A percentile compares a stretch with the other conserved stretches of the same genome.
Evolutionary conservation across 176 grass and related monocot genomes (phyloP).

Genomic region (Eleusine indica): DNA sequence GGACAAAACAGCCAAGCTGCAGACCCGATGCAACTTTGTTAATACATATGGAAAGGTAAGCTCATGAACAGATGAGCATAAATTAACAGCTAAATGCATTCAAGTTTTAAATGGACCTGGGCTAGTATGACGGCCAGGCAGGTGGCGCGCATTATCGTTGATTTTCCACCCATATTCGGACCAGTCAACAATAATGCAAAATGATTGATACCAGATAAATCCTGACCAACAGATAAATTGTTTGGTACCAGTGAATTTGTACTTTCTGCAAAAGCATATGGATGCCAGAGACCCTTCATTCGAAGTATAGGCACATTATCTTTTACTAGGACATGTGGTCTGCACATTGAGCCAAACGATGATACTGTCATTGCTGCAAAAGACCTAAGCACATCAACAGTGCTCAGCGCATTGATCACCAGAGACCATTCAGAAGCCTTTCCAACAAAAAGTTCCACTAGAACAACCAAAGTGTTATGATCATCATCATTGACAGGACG

Average conservation of each 20-base stretch:
- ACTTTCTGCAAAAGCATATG: conserved; percentile 81
- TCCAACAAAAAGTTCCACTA: conserved; percentile 64
- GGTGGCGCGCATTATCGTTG: conserved; percentile 90
- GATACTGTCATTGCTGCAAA: conserved; percentile 62
- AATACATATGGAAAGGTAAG: conserved; percentile 19
- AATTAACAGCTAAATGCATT: conserved; percentile 23
- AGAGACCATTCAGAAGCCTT: conserved; percentile 78
- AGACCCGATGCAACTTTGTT: conserved; percentile 29
- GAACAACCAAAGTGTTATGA: conserved; percentile 59
- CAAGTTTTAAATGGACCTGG: conserved; percentile 58
- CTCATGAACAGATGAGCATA: not conserved
- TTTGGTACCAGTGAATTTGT: conserved; percentile 75
- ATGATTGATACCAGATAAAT: conserved; percentile 52
- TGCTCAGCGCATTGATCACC: conserved; percentile 66
- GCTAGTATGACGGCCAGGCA: conserved; percentile 84
- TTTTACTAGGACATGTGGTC: conserved; percentile 61
- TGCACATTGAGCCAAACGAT: conserved; percentile 68
- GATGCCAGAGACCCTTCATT: conserved; percentile 98
- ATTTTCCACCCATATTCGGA: conserved; percentile 98
- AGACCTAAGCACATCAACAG: conserved; percentile 87
- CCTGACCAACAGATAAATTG: conserved; percentile 73
- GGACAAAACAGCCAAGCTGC: conserved; percentile 95
- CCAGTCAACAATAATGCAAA: conserved; percentile 89
- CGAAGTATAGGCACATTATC: conserved; percentile 54
- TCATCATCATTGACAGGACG: conserved; percentile 58